These are phyloP conservation scores for Microthyrium microscopicum DNA, from an alignment of 2,329 filamentous ascomycete genomes.

Conservation along the genomic window DNA sequence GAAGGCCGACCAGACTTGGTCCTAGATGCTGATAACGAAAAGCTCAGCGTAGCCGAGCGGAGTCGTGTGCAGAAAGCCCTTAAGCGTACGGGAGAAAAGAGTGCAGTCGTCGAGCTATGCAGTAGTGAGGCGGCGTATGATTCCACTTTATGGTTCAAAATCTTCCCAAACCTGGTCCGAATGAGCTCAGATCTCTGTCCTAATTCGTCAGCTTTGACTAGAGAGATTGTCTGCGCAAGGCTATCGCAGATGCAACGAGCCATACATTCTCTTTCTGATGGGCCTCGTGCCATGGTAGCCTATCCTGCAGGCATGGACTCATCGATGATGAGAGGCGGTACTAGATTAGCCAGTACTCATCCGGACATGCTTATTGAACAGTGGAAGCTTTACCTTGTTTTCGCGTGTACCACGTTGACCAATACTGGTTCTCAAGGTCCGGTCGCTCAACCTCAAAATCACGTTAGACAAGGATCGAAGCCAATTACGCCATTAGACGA, in stretches of 20 bases:
- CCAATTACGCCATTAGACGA: conserved; percentile 53
- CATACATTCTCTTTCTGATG: conserved; percentile 65
- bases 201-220: conserved; percentile 75
- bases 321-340: conserved; percentile 41
- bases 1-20: conserved; percentile 79
- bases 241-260: conserved; percentile 84
- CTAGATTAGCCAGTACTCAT: conserved; percentile 45
- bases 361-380: conserved; percentile 86
- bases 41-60: conserved; percentile 77
- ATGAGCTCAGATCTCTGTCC: conserved; percentile 83
- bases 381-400: conserved; percentile 94
- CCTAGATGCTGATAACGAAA: conserved; percentile 83
- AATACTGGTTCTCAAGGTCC: conserved; percentile 56
- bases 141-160: conserved; percentile 89
- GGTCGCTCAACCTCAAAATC: conserved; percentile 36
- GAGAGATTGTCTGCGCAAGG: conserved; percentile 83
- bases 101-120: conserved; percentile 81
- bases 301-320: conserved; percentile 43
- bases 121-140: conserved; percentile 93
- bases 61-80: conserved; percentile 84
- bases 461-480: conserved; percentile 67
- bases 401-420: conserved; percentile 87
- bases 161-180: conserved; percentile 87
- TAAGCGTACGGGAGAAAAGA: conserved; percentile 66
- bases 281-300: conserved; percentile 26